Evolutionary conservation across 192 early-diverging fungal genomes (phyloP), one percentile per base, ranked within the genome.

Genomic region (Rhizoclosmatium sp.): DNA sequence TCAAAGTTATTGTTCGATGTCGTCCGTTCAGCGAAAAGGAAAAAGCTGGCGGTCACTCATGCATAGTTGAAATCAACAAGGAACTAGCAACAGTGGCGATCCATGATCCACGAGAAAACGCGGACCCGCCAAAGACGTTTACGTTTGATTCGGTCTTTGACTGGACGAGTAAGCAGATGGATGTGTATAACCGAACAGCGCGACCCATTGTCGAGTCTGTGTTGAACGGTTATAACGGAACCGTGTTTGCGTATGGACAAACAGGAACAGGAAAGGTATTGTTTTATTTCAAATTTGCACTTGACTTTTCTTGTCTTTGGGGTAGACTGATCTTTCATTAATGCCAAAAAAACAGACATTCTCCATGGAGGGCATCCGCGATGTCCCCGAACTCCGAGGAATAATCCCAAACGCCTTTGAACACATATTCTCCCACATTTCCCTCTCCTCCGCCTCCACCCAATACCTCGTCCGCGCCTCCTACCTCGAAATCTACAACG

Each of bases 401-500:
- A 92, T 92, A 80, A 91, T 91, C 10, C 91, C 91, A 7, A 92
- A 89, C 74, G 81, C 91, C 12, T 91, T 92, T 71, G 91, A 90
- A 49, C 91, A 92, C 78, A 89, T 92, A 40, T 92, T 92, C 80
- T 45, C 81, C 3, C 83, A 91, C 71, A 94, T 80, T 86, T 88
- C 44, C 7, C 60, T 80, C 48, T 70, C 84, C n/a, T 80, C 79
- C 81, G 9, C 89, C 79, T 21, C 84, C 89, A 83, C 91, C 86
- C 84, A 94, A 89, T 87, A 85, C 92, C 54, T 96, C 58, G 91
- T 95, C 81, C 89, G 92, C 51, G 96, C 94, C 4, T 95, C 95
- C 0, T 96, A 95, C 75, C 92, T 97, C 65, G 95, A 97, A 71
- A 96, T 96, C 80, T 97, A 97, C 88, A 96, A 97, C 80, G 96